Evolutionary conservation across 805 yeast species (phyloP), one percentile per base, ranked within the genome.

Genomic region (Lachancea nothofagi): DNA sequence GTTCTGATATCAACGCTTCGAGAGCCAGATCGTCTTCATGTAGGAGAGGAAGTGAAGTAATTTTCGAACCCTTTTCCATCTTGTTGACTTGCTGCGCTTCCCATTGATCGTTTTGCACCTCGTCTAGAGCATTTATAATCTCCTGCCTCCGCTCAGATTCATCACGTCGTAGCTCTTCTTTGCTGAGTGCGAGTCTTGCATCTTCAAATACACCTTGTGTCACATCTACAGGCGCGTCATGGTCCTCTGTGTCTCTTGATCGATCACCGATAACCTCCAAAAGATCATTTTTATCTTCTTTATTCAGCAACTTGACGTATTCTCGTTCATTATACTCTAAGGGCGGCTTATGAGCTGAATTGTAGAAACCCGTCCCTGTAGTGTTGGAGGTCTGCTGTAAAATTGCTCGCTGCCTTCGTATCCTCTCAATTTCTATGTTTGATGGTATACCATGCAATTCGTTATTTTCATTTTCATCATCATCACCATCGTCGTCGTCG

Each of bases 251-350:
- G 7, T 48, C 45, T 3, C 43, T 43, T 7, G 15, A 10, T 13
- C 38, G 41, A 13, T 42, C 46, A 14, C 43, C 43, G 7, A 52
- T 38, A 7, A 42, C 53, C n/a, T 48, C 61, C 38, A 46, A 34
- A 12, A 58, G 40, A 12, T 54, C 60, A 7, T 32, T 12, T 42
- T 49, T 53, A 33, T 57, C 63, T n/a, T 57, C 59, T 10, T 45
- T 32, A 35, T 47, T 49, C 19, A 61, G 42, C 7, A 54, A 32
- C 26, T 55, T 54, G 2, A 51, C 52, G 37, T 59, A 59, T 9
- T 48, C 51, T 20, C 37, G 55, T 32, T 59, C 64, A 14, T 33
- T 42, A 18, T 40, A 8, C 15, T 42, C 30, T 17, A 31, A 13
- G 21, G 35, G 25, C 2, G 17, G 25, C 17, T 23, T 29, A 27